Conservation (phyloP, 805 yeast species). For the Brettanomyces nanus region DNA sequence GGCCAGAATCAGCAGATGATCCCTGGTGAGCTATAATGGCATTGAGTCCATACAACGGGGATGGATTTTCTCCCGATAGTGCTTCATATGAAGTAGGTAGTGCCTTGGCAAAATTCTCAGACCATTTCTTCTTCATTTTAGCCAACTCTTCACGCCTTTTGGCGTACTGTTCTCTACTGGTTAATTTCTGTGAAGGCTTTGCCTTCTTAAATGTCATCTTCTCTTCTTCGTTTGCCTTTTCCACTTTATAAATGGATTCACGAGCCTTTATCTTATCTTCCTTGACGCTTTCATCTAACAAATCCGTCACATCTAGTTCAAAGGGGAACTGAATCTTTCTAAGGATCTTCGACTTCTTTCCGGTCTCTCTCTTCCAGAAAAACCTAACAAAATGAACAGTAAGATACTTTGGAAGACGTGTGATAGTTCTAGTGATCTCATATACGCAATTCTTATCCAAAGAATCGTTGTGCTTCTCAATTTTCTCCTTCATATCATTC, state of each 20-base stretch:
- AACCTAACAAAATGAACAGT: conserved; percentile 92
- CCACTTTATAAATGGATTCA: conserved; percentile 68
- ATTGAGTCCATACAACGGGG: conserved; percentile 74
- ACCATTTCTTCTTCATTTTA: conserved; percentile 43
- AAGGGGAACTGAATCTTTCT: conserved; percentile 94
- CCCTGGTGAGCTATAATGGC: conserved; percentile 93
- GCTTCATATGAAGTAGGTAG: conserved; percentile 33
- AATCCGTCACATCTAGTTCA: conserved; percentile 79
- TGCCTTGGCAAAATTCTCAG: conserved; percentile 33
- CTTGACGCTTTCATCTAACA: conserved; percentile 73
- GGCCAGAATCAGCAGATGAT: conserved; percentile 94
- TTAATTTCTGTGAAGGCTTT: conserved; percentile 30
- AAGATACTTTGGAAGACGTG: conserved; percentile 77
- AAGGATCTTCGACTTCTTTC: conserved; percentile 84
- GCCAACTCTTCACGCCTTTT: conserved; percentile 41
- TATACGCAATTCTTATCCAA: conserved; percentile 67
- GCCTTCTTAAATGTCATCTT: conserved; percentile 65
- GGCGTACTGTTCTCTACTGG: conserved; percentile 48
- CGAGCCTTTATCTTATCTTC: conserved; percentile 59
- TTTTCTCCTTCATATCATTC: conserved; percentile 63
- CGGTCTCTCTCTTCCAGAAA: conserved; percentile 90
- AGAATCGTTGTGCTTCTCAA: conserved; percentile 69
- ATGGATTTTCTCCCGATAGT: conserved; percentile 67
- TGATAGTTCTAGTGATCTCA: conserved; percentile 51
- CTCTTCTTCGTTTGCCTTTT: conserved; percentile 66